Base-by-base conservation (phyloP, 192 early-diverging fungal species). In the Coemansia sp. region DNA sequence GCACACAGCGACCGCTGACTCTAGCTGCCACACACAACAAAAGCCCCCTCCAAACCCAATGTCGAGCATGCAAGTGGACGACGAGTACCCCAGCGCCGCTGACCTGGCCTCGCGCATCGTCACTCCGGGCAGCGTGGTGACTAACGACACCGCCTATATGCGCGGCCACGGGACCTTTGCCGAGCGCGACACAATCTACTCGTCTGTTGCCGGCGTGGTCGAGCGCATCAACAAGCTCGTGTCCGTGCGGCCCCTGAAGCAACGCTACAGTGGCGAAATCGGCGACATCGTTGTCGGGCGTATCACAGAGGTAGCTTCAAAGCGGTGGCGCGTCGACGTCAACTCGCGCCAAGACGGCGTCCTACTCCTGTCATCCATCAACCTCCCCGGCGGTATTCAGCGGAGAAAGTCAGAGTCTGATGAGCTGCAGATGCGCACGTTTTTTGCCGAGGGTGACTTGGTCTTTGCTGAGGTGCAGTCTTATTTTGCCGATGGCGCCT, bases 251-350 rank as follows among this genome's bases (percentile, higher is more conserved):
- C 85, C 94, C 18, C 74, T 97, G 37, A 87, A 93, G 42, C 80
- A 89, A 58, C 79, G 95, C 79, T 97, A 92, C 57, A 80, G 80
- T 18, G 93, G 92, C 35, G 92, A 96, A 60, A 92, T 97, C 56
- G 97, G 97, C 35, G 94, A 99, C 68, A 90, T 99, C 32, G 86
- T 99, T 0, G 90, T 99, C 9, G 97, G 94, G 1, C 78, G 97
- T 24, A 91, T 99, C 29, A 91, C 88, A 20, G 94, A 96, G 62
- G 78, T 95, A 2, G 84, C 83, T 3, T 85, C 84, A 33, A 97
- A 88, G 77, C 83, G 93, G 57, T 99, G 96, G 96, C 90, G 87
- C 47, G 91, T 96, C 2, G 94, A 97, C 70, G 85, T 97, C 23
- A 87, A 86, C 54, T 84, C 86, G 17, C 80, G 88, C 15, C 88